A percentile compares a stretch with the other conserved stretches of the same genome.
phyloP scores from a whole-genome alignment of 768 basidiomycete species.

The Auricularia heimuer region DNA sequence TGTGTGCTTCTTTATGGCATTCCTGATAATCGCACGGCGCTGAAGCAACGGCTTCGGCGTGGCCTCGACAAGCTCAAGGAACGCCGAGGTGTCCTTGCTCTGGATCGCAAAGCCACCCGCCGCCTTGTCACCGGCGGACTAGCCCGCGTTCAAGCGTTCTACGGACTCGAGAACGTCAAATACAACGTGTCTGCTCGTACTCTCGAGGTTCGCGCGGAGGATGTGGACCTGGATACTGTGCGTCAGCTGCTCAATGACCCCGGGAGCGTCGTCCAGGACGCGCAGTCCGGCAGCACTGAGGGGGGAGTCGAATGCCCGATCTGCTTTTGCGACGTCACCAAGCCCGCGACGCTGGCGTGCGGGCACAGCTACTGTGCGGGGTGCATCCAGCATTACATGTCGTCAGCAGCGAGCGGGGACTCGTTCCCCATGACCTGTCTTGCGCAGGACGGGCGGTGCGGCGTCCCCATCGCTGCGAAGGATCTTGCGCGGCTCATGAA shows the following conservation, averaged over 20 bases:
- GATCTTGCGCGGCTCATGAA: constrained; percentile 42
- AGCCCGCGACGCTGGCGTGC: constrained; percentile 47
- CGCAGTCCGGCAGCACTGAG: background rate
- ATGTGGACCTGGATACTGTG: constrained; percentile 33
- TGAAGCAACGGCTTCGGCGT: background rate
- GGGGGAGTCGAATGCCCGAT: constrained; percentile 44
- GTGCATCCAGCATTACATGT: constrained; percentile 52
- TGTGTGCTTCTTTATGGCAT: constrained; percentile 26
- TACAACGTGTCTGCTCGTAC: constrained; percentile 34
- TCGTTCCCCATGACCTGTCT: constrained; percentile 67
- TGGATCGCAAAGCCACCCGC: background rate
- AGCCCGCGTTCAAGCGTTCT: constrained; percentile 31
- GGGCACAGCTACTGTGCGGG: constrained; percentile 59
- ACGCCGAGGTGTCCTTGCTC: background rate
- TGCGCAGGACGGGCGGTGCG: constrained; percentile 51
- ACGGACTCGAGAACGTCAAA: constrained; percentile 49
- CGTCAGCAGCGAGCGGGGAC: constrained; percentile 44
- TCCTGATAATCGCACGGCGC: constrained; percentile 33
- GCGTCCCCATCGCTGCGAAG: constrained; percentile 42
- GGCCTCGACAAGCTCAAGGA: background rate
- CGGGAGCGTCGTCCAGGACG: background rate
- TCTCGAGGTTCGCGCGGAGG: constrained; percentile 49
- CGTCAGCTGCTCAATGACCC: background rate
- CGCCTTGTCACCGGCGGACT: constrained; percentile 37
- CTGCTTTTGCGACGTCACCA: constrained; percentile 48